Percentiles rank a stretch among this genome's conserved stretches.
phyloP scores from a whole-genome alignment of 2,329 filamentous ascomycete species.

The Cytospora paraplurivora region DNA sequence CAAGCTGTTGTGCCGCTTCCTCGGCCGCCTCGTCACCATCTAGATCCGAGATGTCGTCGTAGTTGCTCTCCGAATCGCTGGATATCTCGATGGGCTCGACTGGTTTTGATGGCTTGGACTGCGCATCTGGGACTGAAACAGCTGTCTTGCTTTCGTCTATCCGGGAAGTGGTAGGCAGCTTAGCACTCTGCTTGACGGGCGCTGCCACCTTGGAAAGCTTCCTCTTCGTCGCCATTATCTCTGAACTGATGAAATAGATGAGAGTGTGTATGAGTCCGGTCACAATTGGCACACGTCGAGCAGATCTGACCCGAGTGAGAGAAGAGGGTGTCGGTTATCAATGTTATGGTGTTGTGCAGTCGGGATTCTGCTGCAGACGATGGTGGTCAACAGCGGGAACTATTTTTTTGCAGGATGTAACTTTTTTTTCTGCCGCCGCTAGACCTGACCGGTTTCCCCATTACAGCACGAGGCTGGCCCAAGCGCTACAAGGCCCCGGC shows the following conservation, averaged over 20 bases:
- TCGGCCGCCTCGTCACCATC: conserved; percentile 36
- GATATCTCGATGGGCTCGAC: conserved; percentile 58
- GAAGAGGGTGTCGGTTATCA: conserved; percentile 8
- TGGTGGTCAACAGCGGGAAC: conserved; percentile 14
- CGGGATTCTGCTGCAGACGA: conserved; percentile 8
- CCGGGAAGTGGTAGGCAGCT: conserved; percentile 49
- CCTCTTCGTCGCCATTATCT: conserved; percentile 60
- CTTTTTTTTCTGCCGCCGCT: conserved; percentile 31
- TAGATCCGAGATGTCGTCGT: conserved; percentile 47
- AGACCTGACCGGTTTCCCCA: conserved; percentile 15
- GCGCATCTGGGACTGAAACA: conserved; percentile 43
- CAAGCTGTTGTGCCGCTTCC: conserved; percentile 36
- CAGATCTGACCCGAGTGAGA: background rate
- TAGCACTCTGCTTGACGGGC: conserved; percentile 58
- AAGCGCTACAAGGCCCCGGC: background rate
- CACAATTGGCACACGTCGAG: conserved; percentile 2
- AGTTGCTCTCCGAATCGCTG: conserved; percentile 54
- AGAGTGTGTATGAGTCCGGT: background rate
- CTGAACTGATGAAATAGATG: background rate
- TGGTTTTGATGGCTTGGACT: conserved; percentile 39
- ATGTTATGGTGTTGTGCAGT: conserved; percentile 2
- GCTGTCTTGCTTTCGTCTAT: conserved; percentile 62
- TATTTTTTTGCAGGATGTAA: conserved; percentile 26
- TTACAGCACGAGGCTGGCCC: background rate
- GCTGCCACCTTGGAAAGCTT: conserved; percentile 61